Base-by-base conservation (phyloP, 345 rosid genomes). In the Arabidopsis thaliana region DNA sequence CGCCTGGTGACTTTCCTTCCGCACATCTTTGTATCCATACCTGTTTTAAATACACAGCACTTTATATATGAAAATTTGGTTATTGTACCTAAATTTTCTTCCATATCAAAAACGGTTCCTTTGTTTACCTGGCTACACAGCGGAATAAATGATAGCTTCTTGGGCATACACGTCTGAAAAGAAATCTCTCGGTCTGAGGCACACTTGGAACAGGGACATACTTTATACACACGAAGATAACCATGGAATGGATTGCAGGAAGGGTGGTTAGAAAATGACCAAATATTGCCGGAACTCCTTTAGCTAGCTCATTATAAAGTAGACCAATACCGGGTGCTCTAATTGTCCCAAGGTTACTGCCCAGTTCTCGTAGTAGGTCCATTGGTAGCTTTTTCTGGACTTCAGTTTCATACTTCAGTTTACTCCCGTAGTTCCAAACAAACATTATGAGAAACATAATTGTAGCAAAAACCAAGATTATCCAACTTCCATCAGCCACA, bases 291-390 rank as follows among this genome's bases (percentile, higher is more conserved):
- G 99, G 99, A 48, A 95, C 84, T 70, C 99, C 98, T 83, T 95
- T 92, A 24, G 82, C 98, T 78, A 95, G 84, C 81, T 95, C 97
- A 57, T 92, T 95, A 72, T 92, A 95, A 59, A 95, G 89, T 78
- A 95, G 89, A 70, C 97, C 99, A 66, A 95, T 95, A 52, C 99
- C 98, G 8, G 99, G 98, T 79, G 98, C 99, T 82, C 98, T 86
- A 62, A 95, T 85, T 11, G 99, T 95, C 70, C 99, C 99, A 33
- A 95, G 98, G 71, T 90, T 89, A 84, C 93, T 79, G 41, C 98
- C 99, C 62, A 95, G 79, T 81, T 92, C 91, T 53, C 94, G 85
- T 84, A 90, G 84, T 82, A 92, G 86, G 80, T 90, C 97, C 97
- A 88, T 88, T 0, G 98, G 85, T 81, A 95, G 63, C 83, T 90